These are phyloP conservation scores for Cercophora scortea DNA, from an alignment of 495 filamentous ascomycete genomes.

Conservation along the genomic window DNA sequence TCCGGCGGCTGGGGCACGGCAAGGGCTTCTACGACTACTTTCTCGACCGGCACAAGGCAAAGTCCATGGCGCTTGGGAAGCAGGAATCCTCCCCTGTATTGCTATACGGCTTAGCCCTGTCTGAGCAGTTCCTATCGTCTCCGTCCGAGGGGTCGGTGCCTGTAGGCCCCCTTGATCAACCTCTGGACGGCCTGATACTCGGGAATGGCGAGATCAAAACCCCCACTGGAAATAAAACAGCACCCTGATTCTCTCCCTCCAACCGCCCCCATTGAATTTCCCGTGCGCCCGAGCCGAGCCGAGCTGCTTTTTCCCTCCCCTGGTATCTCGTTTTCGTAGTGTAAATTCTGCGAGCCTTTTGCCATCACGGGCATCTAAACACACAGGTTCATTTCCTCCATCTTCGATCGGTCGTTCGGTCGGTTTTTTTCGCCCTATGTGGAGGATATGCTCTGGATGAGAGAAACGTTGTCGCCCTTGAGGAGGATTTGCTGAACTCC, in stretches of 20 bases:
- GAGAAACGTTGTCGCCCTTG: conserved; percentile 94
- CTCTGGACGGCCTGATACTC: conserved; percentile 38
- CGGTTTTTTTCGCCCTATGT: conserved; percentile 8
- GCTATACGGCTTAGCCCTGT: conserved; percentile 78
- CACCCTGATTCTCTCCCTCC: neutral
- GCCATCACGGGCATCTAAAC: neutral
- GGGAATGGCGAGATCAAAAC: conserved; percentile 38
- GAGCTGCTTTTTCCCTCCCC: neutral
- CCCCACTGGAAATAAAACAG: conserved; percentile 9
- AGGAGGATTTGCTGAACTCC: conserved; percentile 80
- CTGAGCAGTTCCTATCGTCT: conserved; percentile 70
- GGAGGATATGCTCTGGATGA: conserved; percentile 73
- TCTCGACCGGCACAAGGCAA: conserved; percentile 59
- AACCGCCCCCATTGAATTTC: neutral
- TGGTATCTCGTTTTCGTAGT: conserved; percentile 9
- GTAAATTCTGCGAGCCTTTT: neutral
- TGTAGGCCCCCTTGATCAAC: conserved; percentile 37
- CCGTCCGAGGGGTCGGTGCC: conserved; percentile 30
- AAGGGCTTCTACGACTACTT: conserved; percentile 97
- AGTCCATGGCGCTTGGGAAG: conserved; percentile 29
- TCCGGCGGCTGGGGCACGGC: conserved; percentile 82
- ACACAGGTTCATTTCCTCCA: neutral
- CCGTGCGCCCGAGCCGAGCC: conserved; percentile 1
- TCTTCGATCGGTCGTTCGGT: neutral
- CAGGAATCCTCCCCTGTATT: conserved; percentile 37